Base-by-base conservation (phyloP, 177 flowering plant genomes). In the Vitis hybrid region DNA sequence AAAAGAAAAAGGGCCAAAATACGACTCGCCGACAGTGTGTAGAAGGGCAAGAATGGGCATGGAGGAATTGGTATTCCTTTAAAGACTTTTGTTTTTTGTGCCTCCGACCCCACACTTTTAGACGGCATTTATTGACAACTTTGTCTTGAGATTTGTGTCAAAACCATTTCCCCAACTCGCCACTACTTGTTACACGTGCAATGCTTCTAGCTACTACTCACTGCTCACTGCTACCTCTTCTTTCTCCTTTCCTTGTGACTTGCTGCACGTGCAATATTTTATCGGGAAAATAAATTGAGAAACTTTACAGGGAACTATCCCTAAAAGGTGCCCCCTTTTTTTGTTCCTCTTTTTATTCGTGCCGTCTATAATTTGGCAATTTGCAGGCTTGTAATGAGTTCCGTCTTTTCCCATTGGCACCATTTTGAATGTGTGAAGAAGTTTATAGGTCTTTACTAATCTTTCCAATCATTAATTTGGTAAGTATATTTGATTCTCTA, bases 131-230 rank as follows among this genome's bases (percentile, higher is more conserved):
- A 60, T 3, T 35, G 51, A 56, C 11, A 15, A 49, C 17, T 58
- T 58, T 9, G 10, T 21, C 46, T 71, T 30, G 58, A 71, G 69
- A 71, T 64, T 71, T 57, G 69, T 64, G 61, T 20, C 15, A 41
- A 49, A 50, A 12, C 57, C 21, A 20, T 21, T n/a, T 27, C 41
- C 4, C 57, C 21, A 50, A 56, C 17, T 21, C 35, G 21, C 17
- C 8, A 14, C 35, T 64, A 17, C 53, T 17, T 41, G 17, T 18
- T 63, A 63, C 73, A 71, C 73, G 73, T 71, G 73, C 73, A 55
- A 18, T 64, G 54, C 50, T 35, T 61, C 20, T 14, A 24, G 9
- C 13, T 8, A 58, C 21, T 49, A 30, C 35, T 9, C 9, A 2
- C 11, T 61, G 48, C 13, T 32, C 5, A 13, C 6, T 61, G 11